Evolutionary conservation across 495 filamentous ascomycete genomes (phyloP), one percentile per base, ranked within the genome.

Genomic region (Bacidia rubella): DNA sequence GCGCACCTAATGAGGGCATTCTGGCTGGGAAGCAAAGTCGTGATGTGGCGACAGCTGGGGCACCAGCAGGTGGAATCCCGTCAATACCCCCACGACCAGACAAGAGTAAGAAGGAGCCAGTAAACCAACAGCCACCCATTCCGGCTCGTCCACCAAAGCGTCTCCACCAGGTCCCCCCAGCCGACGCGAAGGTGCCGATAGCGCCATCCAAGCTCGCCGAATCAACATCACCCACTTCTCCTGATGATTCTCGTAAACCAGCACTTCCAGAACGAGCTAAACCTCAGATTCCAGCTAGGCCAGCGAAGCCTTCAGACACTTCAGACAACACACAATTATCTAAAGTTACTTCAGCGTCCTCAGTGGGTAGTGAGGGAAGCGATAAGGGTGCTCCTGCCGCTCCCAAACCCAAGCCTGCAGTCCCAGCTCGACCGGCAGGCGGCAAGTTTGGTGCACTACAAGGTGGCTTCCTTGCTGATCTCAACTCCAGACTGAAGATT

Each of bases 391-490:
- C 23, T 65, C 72, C 53, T n/a, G 65, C 68, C 2, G 60, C 65
- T 5, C 65, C 71, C 5, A 86, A 82, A 60, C 67, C 74, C 27
- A 93, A 90, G 62, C 88, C 87, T 19, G 74, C 79, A 0, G 71
- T 95, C 10, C 90, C 92, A n/a, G 79, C 83, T 19, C 77, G 89
- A 26, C 87, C 88, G 0, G 71, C 73, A 40, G 87, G 86, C 2
- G 72, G 78, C 41, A 97, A 97, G 69, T 92, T 98, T 60, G 87
- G 89, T 15, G 86, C 89, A 21, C 63, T 97, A 48, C 87, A 92
- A 66, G 83, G 84, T 15, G 88, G 86, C 2, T 96, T 97, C 67
- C 76, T 97, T 70, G 83, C 77, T 25, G 90, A 97, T 62, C 68
- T 98, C 38, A 92, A 97, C 63, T 85, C 83, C 15, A 80, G 87